Evolutionary conservation across 768 basidiomycete genomes (phyloP), one percentile per base, ranked within the genome.

Genomic region (Suillus lakei): DNA sequence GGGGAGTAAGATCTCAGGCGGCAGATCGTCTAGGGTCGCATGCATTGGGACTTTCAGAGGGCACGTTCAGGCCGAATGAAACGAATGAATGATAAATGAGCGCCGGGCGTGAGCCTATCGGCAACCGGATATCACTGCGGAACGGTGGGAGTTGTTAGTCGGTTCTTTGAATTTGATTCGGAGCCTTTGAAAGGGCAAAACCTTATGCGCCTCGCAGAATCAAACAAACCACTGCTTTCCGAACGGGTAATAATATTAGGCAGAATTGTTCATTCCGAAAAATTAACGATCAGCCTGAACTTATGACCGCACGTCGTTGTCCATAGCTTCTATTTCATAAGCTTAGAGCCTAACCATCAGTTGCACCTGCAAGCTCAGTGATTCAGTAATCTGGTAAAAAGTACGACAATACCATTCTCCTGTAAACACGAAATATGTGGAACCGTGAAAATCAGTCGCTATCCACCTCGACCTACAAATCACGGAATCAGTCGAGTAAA

Each of bases 391-490:
- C 34, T 15, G 23, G 16, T 38, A 38, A 56, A 38, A 56, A 26
- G 15, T 13, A 15, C 21, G 32, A 56, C 16, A 10, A 21, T 54
- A 21, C 12, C 30, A 32, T 34, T 54, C 30, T n/a, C 32, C 12
- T 56, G 15, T 23, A 34, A 58, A 18, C 56, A 39, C 3, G 9
- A 39, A 28, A 39, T 26, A 36, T 7, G 56, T 21, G 8, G 13
- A 56, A 13, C 10, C 12, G 26, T 18, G 10, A 54, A n/a, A 58
- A n/a, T 59, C 69, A 76, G 64, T 77, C 77, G 38, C 76, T 78
- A 36, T 76, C 77, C 23, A 72, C 44, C 67, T 75, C 67, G 28
- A 67, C 18, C 67, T 68, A 44, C 36, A 18, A 26, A 60, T 39
- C 30, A 32, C 32, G 30, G 23, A 28, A 21, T 12, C 32, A 30